Conservation (phyloP, 2,329 filamentous ascomycete genomes). For the Furcasterigmium sp. region DNA sequence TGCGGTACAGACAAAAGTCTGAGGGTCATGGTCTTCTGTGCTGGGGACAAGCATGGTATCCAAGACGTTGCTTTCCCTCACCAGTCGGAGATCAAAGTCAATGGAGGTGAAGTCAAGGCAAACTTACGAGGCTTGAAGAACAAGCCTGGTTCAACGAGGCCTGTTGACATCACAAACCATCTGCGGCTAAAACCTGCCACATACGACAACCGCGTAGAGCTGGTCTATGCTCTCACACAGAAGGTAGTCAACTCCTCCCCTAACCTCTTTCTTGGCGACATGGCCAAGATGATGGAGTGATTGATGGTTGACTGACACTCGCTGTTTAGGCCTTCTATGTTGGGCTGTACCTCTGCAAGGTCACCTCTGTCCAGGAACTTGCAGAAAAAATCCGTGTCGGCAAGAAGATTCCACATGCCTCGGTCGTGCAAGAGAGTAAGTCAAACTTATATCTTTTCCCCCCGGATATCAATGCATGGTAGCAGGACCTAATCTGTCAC, state of each 20-base stretch:
- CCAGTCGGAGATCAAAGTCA: constrained; percentile 88
- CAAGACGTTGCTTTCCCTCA: constrained; percentile 87
- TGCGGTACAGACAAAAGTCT: constrained; percentile 57
- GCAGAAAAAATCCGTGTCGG: constrained; percentile 60
- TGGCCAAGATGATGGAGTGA: neutral
- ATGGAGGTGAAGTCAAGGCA: constrained; percentile 81
- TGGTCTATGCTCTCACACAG: constrained; percentile 87
- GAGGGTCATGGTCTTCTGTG: constrained; percentile 80
- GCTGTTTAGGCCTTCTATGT: constrained; percentile 62
- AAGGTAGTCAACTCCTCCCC: constrained; percentile 53
- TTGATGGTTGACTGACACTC: neutral
- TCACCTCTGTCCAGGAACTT: constrained; percentile 65
- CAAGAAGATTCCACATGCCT: constrained; percentile 71
- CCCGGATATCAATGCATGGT: neutral
- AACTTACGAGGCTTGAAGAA: constrained; percentile 94
- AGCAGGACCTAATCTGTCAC: constrained; percentile 13
- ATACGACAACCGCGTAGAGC: constrained; percentile 72
- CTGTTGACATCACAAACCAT: constrained; percentile 80
- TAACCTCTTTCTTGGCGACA: too few relatives aligned
- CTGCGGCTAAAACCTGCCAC: constrained; percentile 62
- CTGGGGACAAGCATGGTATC: constrained; percentile 53
- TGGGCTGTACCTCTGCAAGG: constrained; percentile 69
- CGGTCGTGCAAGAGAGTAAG: constrained; percentile 80
- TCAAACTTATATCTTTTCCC: constrained; percentile 11
- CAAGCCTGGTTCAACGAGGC: constrained; percentile 89